These are phyloP conservation scores for Euphrasia confusa DNA, from an alignment of 257 asterid genomes.

Conservation along the genomic window DNA sequence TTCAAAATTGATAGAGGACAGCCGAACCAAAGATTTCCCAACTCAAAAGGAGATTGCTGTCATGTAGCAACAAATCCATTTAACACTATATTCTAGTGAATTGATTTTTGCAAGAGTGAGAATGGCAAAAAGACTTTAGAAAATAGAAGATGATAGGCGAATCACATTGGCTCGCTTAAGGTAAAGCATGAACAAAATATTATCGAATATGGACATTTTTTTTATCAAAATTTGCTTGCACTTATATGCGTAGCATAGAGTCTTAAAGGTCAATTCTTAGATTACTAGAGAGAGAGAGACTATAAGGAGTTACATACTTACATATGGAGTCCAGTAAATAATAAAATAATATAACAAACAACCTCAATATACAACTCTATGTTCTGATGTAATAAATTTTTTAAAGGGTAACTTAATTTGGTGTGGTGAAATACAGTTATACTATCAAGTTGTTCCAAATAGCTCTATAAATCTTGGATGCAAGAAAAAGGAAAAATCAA, in stretches of 20 bases:
- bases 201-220: background rate
- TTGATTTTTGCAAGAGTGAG: background rate
- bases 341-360: background rate
- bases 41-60: conserved; percentile 4
- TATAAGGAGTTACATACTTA: background rate
- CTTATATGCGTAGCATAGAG: conserved; percentile 2
- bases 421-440: background rate
- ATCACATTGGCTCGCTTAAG: background rate
- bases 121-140: conserved; percentile 3
- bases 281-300: conserved; percentile 11
- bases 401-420: conserved; percentile 8
- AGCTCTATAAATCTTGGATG: conserved; percentile 10
- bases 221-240: conserved; percentile 8
- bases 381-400: conserved; percentile 2
- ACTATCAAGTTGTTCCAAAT: conserved; percentile 8
- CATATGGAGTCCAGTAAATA: conserved; percentile 10
- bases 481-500: conserved; percentile 6
- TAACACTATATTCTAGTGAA: conserved; percentile 11
- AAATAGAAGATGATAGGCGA: background rate
- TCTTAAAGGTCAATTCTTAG: background rate
- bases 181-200: background rate
- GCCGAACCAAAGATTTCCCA: background rate
- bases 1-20: background rate
- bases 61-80: background rate
- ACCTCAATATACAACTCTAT: conserved; percentile 9